These are phyloP conservation scores for Silene uniflora DNA, from an alignment of 148 eudicot genomes.

Conservation along the genomic window DNA sequence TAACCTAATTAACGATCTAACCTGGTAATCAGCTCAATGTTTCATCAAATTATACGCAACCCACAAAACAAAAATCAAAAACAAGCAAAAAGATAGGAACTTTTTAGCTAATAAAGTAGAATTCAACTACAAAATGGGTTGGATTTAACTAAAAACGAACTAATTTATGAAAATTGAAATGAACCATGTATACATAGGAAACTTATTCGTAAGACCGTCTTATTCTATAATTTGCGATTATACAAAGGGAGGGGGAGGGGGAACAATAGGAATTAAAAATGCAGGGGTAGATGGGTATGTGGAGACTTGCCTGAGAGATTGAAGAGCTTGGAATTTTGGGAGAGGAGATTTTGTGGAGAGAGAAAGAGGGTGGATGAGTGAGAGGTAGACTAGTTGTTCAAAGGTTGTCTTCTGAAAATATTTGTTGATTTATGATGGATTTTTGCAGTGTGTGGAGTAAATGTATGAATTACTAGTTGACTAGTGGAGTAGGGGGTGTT, in stretches of 20 bases:
- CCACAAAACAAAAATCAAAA: slow-evolving; percentile 4
- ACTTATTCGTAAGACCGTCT: not conserved
- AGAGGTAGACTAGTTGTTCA: slow-evolving; percentile 10
- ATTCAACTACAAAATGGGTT: not conserved
- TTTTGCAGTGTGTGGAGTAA: not conserved
- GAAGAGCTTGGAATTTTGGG: not conserved
- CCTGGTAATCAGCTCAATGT: not conserved
- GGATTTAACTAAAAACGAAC: not conserved
- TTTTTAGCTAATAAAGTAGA: not conserved
- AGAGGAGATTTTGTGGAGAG: not conserved
- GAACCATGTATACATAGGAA: not conserved
- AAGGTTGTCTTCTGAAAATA: not conserved
- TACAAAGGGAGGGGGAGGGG: not conserved
- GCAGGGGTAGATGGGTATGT: not conserved
- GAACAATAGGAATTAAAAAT: not conserved
- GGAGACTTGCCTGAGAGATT: slow-evolving; percentile 13
- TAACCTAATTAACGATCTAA: not conserved
- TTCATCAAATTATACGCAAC: not conserved
- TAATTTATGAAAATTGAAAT: not conserved
- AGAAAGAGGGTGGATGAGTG: not conserved
- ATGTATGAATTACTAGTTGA: not conserved
- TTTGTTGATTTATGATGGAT: not conserved
- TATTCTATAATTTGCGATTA: too few species aligned
- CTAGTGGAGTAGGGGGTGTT: too few species aligned
- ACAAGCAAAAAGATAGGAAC: not conserved